phyloP scores from a whole-genome alignment of 2,329 filamentous ascomycete genomes.

The Venturia oleaginea region DNA sequence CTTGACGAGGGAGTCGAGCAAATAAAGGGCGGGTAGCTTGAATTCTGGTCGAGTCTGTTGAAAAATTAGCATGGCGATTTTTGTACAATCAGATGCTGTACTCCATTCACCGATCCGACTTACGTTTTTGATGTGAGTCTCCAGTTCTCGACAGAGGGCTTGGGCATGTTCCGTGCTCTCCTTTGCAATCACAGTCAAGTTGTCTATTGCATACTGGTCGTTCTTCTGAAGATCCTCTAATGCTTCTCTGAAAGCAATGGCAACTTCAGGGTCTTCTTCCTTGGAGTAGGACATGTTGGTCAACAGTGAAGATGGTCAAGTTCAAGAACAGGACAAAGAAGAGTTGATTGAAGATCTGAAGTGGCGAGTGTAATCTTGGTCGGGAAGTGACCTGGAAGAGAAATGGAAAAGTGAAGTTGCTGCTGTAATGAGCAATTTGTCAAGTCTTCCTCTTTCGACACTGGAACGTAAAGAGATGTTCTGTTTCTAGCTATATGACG shows the following conservation, averaged over 20 bases:
- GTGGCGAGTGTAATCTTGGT: slow-evolving; percentile 1
- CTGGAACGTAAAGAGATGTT: slow-evolving; percentile 10
- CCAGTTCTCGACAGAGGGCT: slow-evolving; percentile 80
- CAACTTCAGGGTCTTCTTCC: slow-evolving; percentile 52
- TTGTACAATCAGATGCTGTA: slow-evolving; percentile 18
- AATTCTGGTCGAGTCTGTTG: slow-evolving; percentile 72
- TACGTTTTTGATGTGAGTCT: slow-evolving; percentile 93
- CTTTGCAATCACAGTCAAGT: slow-evolving; percentile 91
- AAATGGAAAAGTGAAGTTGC: slow-evolving; percentile 7
- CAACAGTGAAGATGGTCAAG: not conserved
- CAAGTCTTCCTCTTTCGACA: slow-evolving; percentile 10
- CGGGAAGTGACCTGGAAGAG: slow-evolving; percentile 1
- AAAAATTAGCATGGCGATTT: slow-evolving; percentile 29
- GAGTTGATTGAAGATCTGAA: not conserved
- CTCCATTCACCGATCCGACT: slow-evolving; percentile 34
- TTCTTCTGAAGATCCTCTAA: slow-evolving; percentile 86
- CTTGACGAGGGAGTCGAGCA: slow-evolving; percentile 96
- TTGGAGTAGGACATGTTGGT: slow-evolving; percentile 4
- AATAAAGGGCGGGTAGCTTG: slow-evolving; percentile 92
- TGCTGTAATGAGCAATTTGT: slow-evolving; percentile 5
- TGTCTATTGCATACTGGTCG: slow-evolving; percentile 92
- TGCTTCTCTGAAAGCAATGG: slow-evolving; percentile 88
- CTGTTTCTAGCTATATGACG: slow-evolving; percentile 13
- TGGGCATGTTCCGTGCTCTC: slow-evolving; percentile 95
- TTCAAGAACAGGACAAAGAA: slow-evolving; percentile 7